Evolutionary conservation across 2,329 filamentous ascomycete genomes (phyloP).

Genomic region (Dendryphion nanum): DNA sequence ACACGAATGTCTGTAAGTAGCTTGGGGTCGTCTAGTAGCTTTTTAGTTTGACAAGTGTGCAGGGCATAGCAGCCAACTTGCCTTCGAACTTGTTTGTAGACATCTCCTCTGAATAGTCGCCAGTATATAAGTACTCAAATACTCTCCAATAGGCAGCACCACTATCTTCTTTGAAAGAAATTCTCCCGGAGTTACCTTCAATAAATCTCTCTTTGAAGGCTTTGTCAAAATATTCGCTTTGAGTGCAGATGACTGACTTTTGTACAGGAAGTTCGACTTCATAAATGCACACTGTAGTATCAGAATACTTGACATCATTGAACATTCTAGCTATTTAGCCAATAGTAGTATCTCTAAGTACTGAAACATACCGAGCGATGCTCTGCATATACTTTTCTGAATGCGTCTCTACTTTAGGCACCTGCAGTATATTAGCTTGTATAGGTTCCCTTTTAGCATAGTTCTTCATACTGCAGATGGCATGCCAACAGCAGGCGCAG

Average conservation of each 20-base stretch:
- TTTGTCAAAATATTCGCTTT: constrained; percentile 14
- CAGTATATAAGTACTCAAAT: constrained; percentile 15
- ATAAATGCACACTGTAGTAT: constrained; percentile 9
- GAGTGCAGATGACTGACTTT: constrained; percentile 8
- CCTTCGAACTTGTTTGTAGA: constrained; percentile 6
- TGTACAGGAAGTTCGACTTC: constrained; percentile 5
- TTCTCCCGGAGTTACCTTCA: constrained; percentile 7
- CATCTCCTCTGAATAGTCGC: constrained; percentile 9
- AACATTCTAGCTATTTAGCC: too few relatives aligned
- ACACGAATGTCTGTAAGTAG: constrained; percentile 9
- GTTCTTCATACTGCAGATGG: too few relatives aligned
- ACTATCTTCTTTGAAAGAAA: constrained; percentile 10
- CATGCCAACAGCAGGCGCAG: too few relatives aligned
- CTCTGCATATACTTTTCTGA: too few relatives aligned
- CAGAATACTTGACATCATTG: constrained; percentile 11
- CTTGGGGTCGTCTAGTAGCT: constrained; percentile 7
- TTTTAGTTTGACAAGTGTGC: neutral
- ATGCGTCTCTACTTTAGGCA: too few relatives aligned
- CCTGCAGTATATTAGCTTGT: too few relatives aligned
- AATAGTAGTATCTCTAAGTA: too few relatives aligned
- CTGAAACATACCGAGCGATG: too few relatives aligned
- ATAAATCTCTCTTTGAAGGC: constrained; percentile 9
- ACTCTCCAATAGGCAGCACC: constrained; percentile 13
- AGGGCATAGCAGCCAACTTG: constrained; percentile 1
- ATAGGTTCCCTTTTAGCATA: too few relatives aligned